Evolutionary conservation across 176 grass and related monocot species (phyloP).

Genomic region (Paspalum notatum): DNA sequence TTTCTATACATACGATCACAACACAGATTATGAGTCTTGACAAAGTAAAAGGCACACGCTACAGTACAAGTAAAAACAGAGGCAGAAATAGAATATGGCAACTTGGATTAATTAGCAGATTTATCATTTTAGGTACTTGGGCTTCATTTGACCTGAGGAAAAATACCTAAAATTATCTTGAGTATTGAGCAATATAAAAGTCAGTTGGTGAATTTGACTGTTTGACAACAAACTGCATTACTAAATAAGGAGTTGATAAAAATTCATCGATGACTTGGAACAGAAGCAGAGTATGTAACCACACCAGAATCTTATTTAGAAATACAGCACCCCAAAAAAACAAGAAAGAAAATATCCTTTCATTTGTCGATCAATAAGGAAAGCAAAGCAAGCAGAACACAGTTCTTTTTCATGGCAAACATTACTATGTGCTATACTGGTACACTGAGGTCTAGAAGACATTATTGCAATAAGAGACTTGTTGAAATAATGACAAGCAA

Average conservation of each 20-base stretch:
- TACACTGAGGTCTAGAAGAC: neutral
- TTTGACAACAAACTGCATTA: slow-evolving; percentile 16
- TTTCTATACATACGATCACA: slow-evolving; percentile 51
- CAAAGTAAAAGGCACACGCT: slow-evolving; percentile 32
- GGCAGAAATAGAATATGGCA: slow-evolving; percentile 18
- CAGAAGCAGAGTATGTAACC: neutral
- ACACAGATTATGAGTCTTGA: slow-evolving; percentile 39
- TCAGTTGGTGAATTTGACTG: neutral
- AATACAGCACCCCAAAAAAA: slow-evolving; percentile 8
- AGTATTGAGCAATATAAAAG: slow-evolving; percentile 6
- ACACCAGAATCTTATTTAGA: neutral
- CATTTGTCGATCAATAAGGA: neutral
- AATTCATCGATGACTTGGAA: slow-evolving; percentile 1
- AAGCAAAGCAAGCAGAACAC: slow-evolving; percentile 11
- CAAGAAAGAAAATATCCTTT: neutral
- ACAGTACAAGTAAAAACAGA: neutral
- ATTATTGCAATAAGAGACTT: slow-evolving; percentile 14
- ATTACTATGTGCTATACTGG: slow-evolving; percentile 6
- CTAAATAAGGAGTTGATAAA: slow-evolving; percentile 9
- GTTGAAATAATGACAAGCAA: slow-evolving; percentile 7
- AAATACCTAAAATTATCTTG: slow-evolving; percentile 13
- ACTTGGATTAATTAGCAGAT: neutral
- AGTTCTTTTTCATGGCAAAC: neutral
- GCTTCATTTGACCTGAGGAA: slow-evolving; percentile 24
- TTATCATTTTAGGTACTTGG: neutral